These are phyloP conservation scores for Cicer bijugum DNA, from an alignment of 306 rosid species.

Conservation along the genomic window DNA sequence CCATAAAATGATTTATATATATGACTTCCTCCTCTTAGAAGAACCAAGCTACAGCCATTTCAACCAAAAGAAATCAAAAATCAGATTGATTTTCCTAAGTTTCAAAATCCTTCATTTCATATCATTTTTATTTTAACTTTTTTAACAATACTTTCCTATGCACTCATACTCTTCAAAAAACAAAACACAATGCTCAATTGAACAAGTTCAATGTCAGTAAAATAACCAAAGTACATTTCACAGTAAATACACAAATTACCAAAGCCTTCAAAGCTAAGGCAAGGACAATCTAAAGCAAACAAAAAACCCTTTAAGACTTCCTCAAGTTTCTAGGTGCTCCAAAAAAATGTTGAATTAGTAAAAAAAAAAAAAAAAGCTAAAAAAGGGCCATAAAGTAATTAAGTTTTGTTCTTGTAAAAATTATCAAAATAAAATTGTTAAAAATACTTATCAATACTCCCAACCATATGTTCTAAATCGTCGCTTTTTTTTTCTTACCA, in stretches of 20 bases:
- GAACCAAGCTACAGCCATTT: constrained; percentile 52
- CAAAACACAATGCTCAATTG: constrained; percentile 26
- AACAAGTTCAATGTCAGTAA: constrained; percentile 31
- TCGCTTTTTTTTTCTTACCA: not conserved
- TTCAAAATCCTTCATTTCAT: constrained; percentile 25
- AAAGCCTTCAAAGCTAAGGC: constrained; percentile 16
- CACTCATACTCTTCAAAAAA: constrained; percentile 27
- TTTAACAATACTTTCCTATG: constrained; percentile 15
- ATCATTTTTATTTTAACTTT: not conserved
- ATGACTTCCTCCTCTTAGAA: constrained; percentile 51
- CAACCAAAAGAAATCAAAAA: constrained; percentile 45
- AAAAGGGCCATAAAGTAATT: not conserved
- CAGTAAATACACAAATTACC: constrained; percentile 38
- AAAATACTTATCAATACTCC: constrained; percentile 12
- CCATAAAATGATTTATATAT: constrained; percentile 53
- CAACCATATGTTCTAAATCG: not conserved
- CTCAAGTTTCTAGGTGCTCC: constrained; percentile 21
- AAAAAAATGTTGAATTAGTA: not conserved
- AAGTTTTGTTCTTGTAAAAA: constrained; percentile 13
- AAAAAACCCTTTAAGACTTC: constrained; percentile 28
- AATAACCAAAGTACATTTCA: constrained; percentile 37
- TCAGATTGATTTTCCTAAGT: constrained; percentile 36
- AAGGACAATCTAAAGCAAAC: constrained; percentile 36
- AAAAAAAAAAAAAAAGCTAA: constrained; percentile 1
- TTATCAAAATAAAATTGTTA: constrained; percentile 13